A percentile compares a stretch with the other conserved stretches of the same genome.
phyloP scores from a whole-genome alignment of 768 basidiomycete species.

The Pleurotus cornucopiae region DNA sequence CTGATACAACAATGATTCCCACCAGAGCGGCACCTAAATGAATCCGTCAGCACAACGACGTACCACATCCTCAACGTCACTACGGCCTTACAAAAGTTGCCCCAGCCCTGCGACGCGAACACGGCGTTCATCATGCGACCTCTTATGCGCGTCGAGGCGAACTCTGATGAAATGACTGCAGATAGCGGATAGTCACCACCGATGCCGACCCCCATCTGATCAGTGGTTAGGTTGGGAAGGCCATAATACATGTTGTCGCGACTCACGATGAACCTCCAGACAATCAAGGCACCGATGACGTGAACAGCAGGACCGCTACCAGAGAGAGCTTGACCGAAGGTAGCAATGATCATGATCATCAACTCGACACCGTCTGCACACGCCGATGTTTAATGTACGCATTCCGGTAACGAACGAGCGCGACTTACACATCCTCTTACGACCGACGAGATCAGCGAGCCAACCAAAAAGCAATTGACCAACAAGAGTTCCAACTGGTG shows the following conservation, averaged over 20 bases:
- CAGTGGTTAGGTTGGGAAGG: background rate
- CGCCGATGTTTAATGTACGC: background rate
- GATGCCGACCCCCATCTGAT: conserved; percentile 73
- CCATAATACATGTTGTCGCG: background rate
- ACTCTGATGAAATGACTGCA: conserved; percentile 87
- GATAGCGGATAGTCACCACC: conserved; percentile 87
- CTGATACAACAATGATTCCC: conserved; percentile 56
- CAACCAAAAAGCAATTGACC: conserved; percentile 80
- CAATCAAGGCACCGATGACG: conserved; percentile 72
- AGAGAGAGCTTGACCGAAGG: conserved; percentile 76
- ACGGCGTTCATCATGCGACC: conserved; percentile 90
- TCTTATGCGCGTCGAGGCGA: conserved; percentile 70
- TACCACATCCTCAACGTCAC: background rate
- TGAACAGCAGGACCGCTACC: conserved; percentile 62
- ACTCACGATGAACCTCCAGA: conserved; percentile 75
- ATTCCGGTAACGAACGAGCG: background rate
- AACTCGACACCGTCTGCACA: conserved; percentile 64
- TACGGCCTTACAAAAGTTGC: conserved; percentile 58
- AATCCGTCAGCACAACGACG: background rate
- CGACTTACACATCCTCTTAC: conserved; percentile 76
- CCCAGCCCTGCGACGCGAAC: conserved; percentile 86
- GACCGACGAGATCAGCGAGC: conserved; percentile 73
- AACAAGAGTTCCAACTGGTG: conserved; percentile 69
- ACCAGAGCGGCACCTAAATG: conserved; percentile 59
- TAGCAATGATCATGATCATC: conserved; percentile 77